Evolutionary conservation across 108 stramenopile species (phyloP), one percentile per base, ranked within the genome.

Genomic region (Cyclostephanos invisitatus): DNA sequence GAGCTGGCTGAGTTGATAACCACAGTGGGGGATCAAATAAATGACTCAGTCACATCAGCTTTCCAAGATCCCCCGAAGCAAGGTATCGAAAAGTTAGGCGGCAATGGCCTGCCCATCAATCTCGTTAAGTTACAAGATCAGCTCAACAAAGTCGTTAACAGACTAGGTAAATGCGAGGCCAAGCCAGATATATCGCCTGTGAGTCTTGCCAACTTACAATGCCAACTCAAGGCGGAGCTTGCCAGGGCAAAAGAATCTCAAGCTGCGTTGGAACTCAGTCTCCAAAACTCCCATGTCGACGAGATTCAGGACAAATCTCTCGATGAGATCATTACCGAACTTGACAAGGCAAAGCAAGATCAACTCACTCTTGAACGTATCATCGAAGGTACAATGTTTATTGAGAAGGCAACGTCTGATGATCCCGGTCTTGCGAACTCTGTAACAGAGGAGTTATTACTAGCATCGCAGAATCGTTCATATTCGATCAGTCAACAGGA

Each of bases 401-500:
- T 70, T 44, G 68, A 69, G 11, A 28, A 49, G 44, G 60, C 68
- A 22, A 61, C 69, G 14, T 60, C 68, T 29, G 60, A 60, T 22
- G 27, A 60, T 29, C 69, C 70, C 12, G 49, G 12, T 5, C 40
- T 17, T 40, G 15, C 46, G 24, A 32, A 10, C 20, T 12, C 57
- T 42, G 22, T 42, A 61, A 38, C 38, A 7, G 59, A 61, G 18
- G 28, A 42, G 36, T 44, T 50, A 60, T 35, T 48, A 29, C 48
- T 54, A 3, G 67, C 70, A 0, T 49, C 73, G 15, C 60, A 64
- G 7, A 59, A 59, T 9, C 54, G 42, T 15, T 74, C 73, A 9
- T 74, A 69, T 38, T 70, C 73, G 2, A 70, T 81, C 35, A 81
- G 73, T 51, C 80, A 81, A 51, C 80, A 74, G 55, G 80, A 81